Percentiles rank a stretch among this genome's conserved stretches.
Conservation (phyloP, 148 eudicot species). For the Rhododendron griersonianum region DNA sequence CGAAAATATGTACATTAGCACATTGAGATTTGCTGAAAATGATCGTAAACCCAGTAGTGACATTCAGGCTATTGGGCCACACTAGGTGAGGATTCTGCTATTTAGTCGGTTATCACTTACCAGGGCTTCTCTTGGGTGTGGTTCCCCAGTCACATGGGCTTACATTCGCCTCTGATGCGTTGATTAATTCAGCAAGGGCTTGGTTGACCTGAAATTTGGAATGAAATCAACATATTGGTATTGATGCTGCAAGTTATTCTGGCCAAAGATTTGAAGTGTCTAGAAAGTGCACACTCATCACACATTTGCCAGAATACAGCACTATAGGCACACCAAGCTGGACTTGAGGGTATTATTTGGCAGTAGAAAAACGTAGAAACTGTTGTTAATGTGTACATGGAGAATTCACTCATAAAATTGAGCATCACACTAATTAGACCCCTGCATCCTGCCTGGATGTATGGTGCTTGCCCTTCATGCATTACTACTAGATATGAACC, state of each 20-base stretch:
- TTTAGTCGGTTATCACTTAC: slow-evolving; percentile 30
- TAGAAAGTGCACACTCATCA: not conserved
- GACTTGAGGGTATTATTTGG: not conserved
- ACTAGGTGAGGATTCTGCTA: not conserved
- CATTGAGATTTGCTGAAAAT: not conserved
- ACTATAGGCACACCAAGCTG: not conserved
- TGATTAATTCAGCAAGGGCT: slow-evolving; percentile 68
- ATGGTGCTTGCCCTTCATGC: not conserved
- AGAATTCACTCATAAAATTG: not conserved
- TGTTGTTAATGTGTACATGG: not conserved
- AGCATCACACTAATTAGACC: not conserved
- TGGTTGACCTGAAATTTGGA: slow-evolving; percentile 61
- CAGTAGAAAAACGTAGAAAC: not conserved
- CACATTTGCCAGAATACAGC: not conserved
- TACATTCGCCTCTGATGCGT: slow-evolving; percentile 59
- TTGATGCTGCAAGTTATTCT: not conserved
- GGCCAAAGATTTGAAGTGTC: not conserved
- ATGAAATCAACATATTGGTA: not conserved
- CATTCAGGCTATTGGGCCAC: not conserved
- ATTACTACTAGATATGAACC: not conserved
- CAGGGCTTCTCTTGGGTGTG: slow-evolving; percentile 47
- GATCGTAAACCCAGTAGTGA: not conserved
- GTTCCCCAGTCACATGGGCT: slow-evolving; percentile 78
- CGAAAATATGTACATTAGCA: not conserved
- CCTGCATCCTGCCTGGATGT: not conserved